phyloP scores from a whole-genome alignment of 78 protist species.

The Emiliania huxleyi region DNA sequence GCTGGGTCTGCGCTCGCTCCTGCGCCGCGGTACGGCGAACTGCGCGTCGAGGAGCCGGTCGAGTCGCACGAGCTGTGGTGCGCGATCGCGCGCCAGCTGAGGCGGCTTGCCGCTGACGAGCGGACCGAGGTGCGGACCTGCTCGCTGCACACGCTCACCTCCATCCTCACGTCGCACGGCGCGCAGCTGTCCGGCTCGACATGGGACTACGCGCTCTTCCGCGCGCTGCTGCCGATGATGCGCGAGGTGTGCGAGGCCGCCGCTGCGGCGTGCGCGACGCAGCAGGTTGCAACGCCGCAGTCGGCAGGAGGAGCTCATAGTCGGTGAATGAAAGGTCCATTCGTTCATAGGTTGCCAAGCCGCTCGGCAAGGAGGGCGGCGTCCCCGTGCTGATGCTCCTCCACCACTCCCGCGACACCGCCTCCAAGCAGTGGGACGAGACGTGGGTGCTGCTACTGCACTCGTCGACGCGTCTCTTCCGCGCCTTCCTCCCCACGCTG shows the following conservation, averaged over 20 bases:
- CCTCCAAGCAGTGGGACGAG: conserved; percentile 40
- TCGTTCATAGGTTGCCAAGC: too few relatives aligned
- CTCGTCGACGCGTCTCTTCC: not conserved
- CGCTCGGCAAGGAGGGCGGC: too few relatives aligned
- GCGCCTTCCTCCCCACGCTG: not conserved
- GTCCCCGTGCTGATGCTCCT: conserved; percentile 14
- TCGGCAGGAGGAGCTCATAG: too few relatives aligned
- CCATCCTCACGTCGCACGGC: not conserved
- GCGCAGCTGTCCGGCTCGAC: not conserved
- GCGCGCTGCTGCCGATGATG: not conserved
- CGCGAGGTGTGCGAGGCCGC: too few relatives aligned
- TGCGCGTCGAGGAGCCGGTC: too few relatives aligned
- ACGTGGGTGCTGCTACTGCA: not conserved
- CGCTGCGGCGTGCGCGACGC: too few relatives aligned
- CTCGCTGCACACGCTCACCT: not conserved
- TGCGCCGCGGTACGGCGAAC: too few relatives aligned
- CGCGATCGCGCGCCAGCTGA: too few relatives aligned
- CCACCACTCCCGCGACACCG: conserved; percentile 45
- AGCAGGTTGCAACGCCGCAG: too few relatives aligned
- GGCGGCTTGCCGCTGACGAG: not conserved
- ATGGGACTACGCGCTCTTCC: not conserved
- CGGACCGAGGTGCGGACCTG: not conserved
- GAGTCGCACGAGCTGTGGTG: too few relatives aligned
- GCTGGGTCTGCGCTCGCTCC: too few relatives aligned
- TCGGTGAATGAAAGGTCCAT: too few relatives aligned